These are phyloP conservation scores for Clonostachys rosea DNA, from an alignment of 2,329 filamentous ascomycete species.

Conservation along the genomic window DNA sequence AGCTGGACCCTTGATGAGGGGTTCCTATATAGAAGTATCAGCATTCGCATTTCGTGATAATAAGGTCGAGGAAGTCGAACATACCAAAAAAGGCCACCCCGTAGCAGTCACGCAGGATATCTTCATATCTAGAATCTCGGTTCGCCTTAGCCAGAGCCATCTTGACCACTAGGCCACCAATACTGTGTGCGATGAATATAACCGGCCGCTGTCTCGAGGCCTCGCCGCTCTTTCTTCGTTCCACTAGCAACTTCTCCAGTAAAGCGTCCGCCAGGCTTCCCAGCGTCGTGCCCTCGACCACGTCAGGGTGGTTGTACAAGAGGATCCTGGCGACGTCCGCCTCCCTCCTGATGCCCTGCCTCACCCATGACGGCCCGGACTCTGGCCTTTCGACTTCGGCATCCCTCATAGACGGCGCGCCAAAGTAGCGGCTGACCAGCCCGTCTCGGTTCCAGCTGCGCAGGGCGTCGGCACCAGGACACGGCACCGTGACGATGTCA, in stretches of 20 bases:
- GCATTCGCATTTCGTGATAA: not conserved
- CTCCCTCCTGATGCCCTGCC: conserved; percentile 44
- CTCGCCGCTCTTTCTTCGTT: conserved; percentile 19
- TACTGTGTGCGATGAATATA: conserved; percentile 56
- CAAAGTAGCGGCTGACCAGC: conserved; percentile 40
- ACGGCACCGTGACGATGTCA: conserved; percentile 49
- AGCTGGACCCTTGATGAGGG: conserved; percentile 59
- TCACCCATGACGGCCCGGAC: conserved; percentile 39
- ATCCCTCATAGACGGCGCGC: conserved; percentile 30
- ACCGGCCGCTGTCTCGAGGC: conserved; percentile 38
- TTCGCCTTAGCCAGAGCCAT: conserved; percentile 45
- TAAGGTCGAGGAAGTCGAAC: conserved; percentile 8
- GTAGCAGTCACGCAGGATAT: conserved; percentile 51
- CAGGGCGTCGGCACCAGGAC: conserved; percentile 46
- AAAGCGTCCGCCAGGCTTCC: conserved; percentile 39
- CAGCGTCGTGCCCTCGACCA: conserved; percentile 34
- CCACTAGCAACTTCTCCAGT: conserved; percentile 31
- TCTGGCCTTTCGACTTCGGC: conserved; percentile 14
- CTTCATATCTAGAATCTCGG: conserved; percentile 25
- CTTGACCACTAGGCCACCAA: conserved; percentile 58
- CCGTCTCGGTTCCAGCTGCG: conserved; percentile 48
- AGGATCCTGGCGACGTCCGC: conserved; percentile 42
- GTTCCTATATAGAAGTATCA: conserved; percentile 31
- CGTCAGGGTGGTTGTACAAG: conserved; percentile 43
- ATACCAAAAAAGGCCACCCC: conserved; percentile 57